Percentiles rank a stretch among this genome's conserved stretches.
phyloP scores from a whole-genome alignment of 345 rosid genomes.

The Aquilaria malaccensis region DNA sequence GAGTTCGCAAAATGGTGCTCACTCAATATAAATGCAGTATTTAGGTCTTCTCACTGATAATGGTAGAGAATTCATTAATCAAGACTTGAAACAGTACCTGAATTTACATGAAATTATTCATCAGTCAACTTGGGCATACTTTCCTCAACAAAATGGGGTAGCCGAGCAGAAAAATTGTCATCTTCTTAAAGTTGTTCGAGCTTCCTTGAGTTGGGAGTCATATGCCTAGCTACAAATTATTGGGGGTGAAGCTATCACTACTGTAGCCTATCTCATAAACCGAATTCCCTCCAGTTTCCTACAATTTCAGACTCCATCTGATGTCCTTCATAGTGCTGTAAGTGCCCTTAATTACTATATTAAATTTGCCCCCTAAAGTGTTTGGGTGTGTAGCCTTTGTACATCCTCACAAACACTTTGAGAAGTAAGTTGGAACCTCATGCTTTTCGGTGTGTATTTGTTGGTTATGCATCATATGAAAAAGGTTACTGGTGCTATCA shows the following conservation, averaged over 20 bases:
- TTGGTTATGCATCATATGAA: no score
- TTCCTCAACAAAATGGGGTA: neutral
- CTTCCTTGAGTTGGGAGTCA: neutral
- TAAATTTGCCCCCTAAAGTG: no score
- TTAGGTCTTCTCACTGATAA: neutral
- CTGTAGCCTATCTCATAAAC: neutral
- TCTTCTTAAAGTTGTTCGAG: neutral
- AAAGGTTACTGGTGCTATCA: no score
- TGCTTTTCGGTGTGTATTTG: no score
- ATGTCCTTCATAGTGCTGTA: neutral
- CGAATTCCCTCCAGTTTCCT: neutral
- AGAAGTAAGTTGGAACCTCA: no score
- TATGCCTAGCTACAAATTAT: neutral
- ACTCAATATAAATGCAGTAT: neutral
- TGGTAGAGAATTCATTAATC: neutral
- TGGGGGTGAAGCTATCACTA: neutral
- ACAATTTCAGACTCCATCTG: neutral
- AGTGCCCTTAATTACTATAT: neutral
- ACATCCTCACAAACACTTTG: no score
- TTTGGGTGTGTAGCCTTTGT: no score
- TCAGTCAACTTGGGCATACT: slow-evolving; percentile 2
- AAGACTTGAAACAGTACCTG: no score
- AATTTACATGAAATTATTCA: neutral
- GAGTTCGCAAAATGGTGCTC: neutral
- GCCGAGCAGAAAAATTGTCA: neutral